Conservation (phyloP, 2,329 filamentous ascomycete genomes). For the Apiospora pterosperma region DNA sequence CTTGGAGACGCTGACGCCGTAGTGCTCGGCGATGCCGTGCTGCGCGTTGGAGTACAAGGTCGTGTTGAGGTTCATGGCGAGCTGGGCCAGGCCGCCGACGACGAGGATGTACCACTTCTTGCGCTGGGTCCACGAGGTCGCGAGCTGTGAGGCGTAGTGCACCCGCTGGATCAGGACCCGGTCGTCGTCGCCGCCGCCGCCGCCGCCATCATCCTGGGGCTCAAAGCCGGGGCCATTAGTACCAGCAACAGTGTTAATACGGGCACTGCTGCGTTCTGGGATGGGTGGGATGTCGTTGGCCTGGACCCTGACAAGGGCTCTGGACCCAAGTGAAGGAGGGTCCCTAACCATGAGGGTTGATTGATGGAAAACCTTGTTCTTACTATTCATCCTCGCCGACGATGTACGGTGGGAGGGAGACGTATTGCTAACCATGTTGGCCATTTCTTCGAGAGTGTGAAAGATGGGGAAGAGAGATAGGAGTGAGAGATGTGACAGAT, state of each 20-base stretch:
- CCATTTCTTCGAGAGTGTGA: neutral
- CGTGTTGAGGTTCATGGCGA: constrained; percentile 76
- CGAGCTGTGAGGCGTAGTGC: constrained; percentile 62
- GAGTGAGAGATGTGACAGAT: neutral
- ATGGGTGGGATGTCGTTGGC: neutral
- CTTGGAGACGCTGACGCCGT: constrained; percentile 59
- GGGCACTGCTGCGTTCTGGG: neutral
- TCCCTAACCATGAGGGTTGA: neutral
- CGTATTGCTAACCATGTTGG: neutral
- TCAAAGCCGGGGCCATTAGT: too few species aligned
- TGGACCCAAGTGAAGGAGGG: neutral
- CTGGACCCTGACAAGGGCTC: neutral
- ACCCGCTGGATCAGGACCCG: constrained; percentile 41
- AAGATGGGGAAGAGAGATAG: neutral
- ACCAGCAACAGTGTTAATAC: too few species aligned
- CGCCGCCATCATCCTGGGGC: neutral
- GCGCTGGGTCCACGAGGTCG: constrained; percentile 52
- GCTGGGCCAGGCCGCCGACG: constrained; percentile 66
- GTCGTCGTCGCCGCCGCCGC: neutral
- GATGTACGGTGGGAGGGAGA: neutral
- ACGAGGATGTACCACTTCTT: constrained; percentile 68
- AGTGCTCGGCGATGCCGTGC: constrained; percentile 60
- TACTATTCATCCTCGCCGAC: neutral
- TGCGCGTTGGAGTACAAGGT: constrained; percentile 67
- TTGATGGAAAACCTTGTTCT: neutral